Evolutionary conservation across 805 yeast species (phyloP).

Genomic region (Sugiyamaella valdiviana): DNA sequence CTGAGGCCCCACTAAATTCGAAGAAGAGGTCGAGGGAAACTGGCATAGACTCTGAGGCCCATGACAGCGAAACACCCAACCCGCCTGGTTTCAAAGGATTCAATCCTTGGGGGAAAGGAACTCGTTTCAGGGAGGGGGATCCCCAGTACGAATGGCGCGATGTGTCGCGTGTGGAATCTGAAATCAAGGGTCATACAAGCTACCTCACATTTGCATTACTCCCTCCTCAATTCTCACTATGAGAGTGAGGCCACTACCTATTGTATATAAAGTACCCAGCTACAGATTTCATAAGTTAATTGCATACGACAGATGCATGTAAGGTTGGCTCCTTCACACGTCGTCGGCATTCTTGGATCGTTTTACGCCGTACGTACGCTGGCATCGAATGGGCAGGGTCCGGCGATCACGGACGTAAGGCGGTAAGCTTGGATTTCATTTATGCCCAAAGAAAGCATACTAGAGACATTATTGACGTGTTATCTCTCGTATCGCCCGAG

Average conservation of each 20-base stretch:
- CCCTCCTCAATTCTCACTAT: constrained; percentile 27
- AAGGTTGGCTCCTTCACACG: too few species aligned
- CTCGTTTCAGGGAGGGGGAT: constrained; percentile 83
- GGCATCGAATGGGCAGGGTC: too few species aligned
- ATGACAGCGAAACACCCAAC: constrained; percentile 9
- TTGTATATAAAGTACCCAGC: too few species aligned
- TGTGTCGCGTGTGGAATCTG: constrained; percentile 78
- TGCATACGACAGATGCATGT: too few species aligned
- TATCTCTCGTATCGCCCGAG: too few species aligned
- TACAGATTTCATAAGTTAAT: too few species aligned
- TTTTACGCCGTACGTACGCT: too few species aligned
- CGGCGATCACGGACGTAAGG: too few species aligned
- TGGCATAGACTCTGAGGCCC: neutral
- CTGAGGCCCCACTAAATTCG: constrained; percentile 12
- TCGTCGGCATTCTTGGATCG: too few species aligned
- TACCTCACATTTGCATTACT: constrained; percentile 81
- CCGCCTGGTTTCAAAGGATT: constrained; percentile 38
- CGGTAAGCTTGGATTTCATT: too few species aligned
- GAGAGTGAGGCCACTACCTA: neutral
- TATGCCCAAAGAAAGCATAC: too few species aligned
- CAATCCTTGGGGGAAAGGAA: constrained; percentile 92
- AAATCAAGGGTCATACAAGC: constrained; percentile 89
- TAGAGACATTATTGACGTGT: too few species aligned
- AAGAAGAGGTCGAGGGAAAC: neutral
- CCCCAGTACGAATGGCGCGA: constrained; percentile 69